These are phyloP conservation scores for Phytopythium delawarense DNA, from an alignment of 352 stramenopile species.

Conservation along the genomic window DNA sequence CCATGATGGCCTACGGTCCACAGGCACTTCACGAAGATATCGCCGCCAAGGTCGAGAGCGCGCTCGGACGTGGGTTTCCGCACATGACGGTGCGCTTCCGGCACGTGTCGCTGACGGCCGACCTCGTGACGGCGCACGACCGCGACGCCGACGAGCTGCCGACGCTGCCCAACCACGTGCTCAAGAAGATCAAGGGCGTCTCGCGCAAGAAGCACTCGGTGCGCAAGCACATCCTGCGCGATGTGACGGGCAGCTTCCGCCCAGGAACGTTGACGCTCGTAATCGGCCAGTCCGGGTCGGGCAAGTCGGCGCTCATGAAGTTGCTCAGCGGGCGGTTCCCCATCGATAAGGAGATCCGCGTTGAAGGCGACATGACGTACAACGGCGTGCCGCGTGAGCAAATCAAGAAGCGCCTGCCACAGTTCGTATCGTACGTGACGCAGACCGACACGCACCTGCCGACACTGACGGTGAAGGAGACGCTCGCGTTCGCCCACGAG, in stretches of 20 bases:
- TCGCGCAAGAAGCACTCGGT: slow-evolving; percentile 35
- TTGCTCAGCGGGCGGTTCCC: slow-evolving; percentile 48
- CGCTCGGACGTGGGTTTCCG: slow-evolving; percentile 39
- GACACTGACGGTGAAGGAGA: too few species aligned
- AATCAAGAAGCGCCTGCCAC: slow-evolving; percentile 33
- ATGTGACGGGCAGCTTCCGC: slow-evolving; percentile 37
- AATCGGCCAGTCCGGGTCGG: slow-evolving; percentile 24
- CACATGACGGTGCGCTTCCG: slow-evolving; percentile 55
- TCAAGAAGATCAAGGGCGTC: slow-evolving; percentile 30
- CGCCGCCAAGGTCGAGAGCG: slow-evolving; percentile 33
- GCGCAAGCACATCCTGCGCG: slow-evolving; percentile 35
- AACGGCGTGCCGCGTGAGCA: slow-evolving; percentile 31
- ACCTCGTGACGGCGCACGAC: slow-evolving; percentile 32
- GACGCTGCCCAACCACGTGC: slow-evolving; percentile 42
- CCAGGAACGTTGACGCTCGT: slow-evolving; percentile 53
- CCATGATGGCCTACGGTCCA: slow-evolving; percentile 31
- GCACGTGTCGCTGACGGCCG: slow-evolving; percentile 42
- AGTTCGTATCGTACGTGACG: slow-evolving; percentile 48
- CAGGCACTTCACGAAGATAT: slow-evolving; percentile 36
- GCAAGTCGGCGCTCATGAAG: slow-evolving; percentile 41
- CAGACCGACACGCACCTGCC: slow-evolving; percentile 27
- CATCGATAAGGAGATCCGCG: slow-evolving; percentile 29
- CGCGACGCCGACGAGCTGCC: slow-evolving; percentile 23
- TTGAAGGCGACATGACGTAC: slow-evolving; percentile 49
- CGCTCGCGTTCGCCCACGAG: slow-evolving; percentile 45